Base-by-base conservation (phyloP, 2,329 filamentous ascomycete genomes). In the Cercospora sp. region DNA sequence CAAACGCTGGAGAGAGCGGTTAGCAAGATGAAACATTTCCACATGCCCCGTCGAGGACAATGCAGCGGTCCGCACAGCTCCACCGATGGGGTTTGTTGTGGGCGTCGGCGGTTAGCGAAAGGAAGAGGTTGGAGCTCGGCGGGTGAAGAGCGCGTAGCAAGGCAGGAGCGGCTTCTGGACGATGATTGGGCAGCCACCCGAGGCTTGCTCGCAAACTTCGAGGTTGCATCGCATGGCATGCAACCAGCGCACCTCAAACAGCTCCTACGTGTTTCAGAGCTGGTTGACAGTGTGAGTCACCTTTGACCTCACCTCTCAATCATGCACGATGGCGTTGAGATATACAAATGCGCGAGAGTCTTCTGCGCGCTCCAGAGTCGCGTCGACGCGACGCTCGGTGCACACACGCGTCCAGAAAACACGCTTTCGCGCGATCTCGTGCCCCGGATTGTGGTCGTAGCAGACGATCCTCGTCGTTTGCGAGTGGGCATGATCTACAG, bases 21-120 rank as follows among this genome's bases (percentile, higher is more conserved):
- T 74, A 72, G 66, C 61, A 72, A 75, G 73, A 76, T 75, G 75
- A 76, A 75, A 76, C 75, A 69, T 68, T 71, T 70, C 68, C 57
- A 61, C 26, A 45, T 65, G 66, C 40, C 30, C 64, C 64, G 63
- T 58, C 51, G 42, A 55, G 66, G 61, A 60, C 58, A 45, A 67
- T 66, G 69, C 64, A 62, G 66, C 69, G 66, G 42, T 71, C 20
- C 67, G 65, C 58, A 60, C 60, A 63, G 63, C 40, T 64, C 67
- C 68, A 69, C 63, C 8, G 48, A 53, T 53, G 64, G 42, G 48
- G 55, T 40, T 61, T 55, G 61, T 63, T 65, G 62, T 57, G 55
- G 66, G 64, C 66, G 67, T 70, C 26, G 67, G 72, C 71, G 71
- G 57, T 63, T 71, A 69, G 33, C 57, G 60, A 51, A 65, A 55